Base-by-base conservation (phyloP, 1,139 yeast species). In the Geotrichum restrictum region DNA sequence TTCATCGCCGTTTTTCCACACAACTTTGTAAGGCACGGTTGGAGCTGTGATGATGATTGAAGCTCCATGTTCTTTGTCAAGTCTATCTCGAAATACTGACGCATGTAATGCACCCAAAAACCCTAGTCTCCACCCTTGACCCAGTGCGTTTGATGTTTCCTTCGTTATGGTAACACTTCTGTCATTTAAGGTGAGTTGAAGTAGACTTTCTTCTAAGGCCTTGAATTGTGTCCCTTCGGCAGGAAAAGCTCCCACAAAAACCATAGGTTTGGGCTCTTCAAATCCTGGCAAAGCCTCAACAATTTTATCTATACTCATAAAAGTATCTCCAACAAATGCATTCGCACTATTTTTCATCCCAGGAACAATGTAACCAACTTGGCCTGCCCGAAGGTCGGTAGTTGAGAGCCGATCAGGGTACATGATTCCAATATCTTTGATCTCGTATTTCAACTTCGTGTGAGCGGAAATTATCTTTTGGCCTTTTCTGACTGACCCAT, bases 211-310 rank as follows among this genome's bases (percentile, higher is more conserved):
- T 63, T 93, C 96, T 74, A 93, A 76, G 38, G 81, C 85, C 57
- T 86, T 87, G 67, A 91, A 93, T 62, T 91, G 96, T 1, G 85
- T 79, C 3, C 96, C 96, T 65, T 91, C 96, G 0, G 96, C 94
- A 0, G 98, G 98, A 63, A 89, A 93, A 0, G 98, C 98, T 7
- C 98, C 98, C 43, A 93, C 95, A 68, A 91, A 93, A 5, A 93
- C 98, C 98, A 93, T 93, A 1, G 98, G 97, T 67, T 93, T 91
- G 1, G 95, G 91, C 62, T 88, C 97, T 68, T 91, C 97, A 68
- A 93, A 93, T 0, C 98, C 98, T 0, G 96, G 96, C 29, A 93
- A 73, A 1, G 96, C 84, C 55, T 82, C 86, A 1, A 87, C 81
- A 51, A 76, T 79, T 29, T 79, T 75, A 1, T 87, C 88, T n/a